Percentiles rank a stretch among this genome's conserved stretches.
phyloP scores from a whole-genome alignment of 2,329 filamentous ascomycete genomes.

The Lasiodiplodia citricola region DNA sequence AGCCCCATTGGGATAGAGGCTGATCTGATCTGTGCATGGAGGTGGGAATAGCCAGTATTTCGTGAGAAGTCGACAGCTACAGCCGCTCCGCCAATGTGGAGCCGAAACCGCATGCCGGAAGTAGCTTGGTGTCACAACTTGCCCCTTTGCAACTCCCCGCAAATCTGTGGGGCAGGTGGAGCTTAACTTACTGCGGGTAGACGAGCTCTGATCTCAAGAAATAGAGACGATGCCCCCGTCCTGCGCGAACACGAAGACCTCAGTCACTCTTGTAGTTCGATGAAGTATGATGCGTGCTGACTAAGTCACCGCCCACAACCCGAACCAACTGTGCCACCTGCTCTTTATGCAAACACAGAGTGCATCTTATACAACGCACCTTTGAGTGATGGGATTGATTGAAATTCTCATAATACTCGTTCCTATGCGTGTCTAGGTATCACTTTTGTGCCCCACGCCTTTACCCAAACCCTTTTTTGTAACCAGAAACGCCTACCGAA shows the following conservation, averaged over 20 bases:
- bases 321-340: neutral
- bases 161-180: constrained; percentile 2
- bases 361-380: neutral
- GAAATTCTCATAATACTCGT: neutral
- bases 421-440: constrained; percentile 11
- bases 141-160: neutral
- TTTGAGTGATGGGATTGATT: neutral
- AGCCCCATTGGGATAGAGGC: neutral
- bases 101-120: neutral
- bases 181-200: neutral
- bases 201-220: neutral
- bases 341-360: neutral
- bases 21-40: neutral
- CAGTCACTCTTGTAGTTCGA: neutral
- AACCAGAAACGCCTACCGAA: neutral
- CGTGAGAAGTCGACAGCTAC: neutral
- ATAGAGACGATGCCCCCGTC: neutral
- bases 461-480: neutral
- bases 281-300: neutral
- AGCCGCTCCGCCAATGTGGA: constrained; percentile 8
- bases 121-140: neutral
- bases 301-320: neutral
- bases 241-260: neutral
- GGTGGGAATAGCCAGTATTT: neutral
- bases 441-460: constrained; percentile 6